Percentiles rank a stretch among this genome's conserved stretches.
These are phyloP conservation scores for Myochromella boudieri DNA, from an alignment of 768 basidiomycete genomes.

Conservation along the genomic window DNA sequence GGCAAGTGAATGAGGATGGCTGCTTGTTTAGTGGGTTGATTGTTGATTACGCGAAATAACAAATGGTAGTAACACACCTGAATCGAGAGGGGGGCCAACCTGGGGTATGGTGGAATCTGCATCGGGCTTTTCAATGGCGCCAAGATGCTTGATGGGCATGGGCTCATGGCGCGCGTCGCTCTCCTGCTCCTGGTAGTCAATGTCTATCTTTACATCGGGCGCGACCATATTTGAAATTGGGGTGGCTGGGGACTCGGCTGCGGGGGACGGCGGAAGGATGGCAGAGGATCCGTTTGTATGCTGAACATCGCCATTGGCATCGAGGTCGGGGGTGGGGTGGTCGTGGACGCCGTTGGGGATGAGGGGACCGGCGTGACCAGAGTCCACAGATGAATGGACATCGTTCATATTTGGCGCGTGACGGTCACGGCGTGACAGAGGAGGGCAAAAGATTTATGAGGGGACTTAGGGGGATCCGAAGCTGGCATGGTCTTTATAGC, in stretches of 20 bases:
- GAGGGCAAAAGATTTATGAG: conserved; percentile 70
- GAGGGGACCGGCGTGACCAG: conserved; percentile 30
- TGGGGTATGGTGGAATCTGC: conserved; percentile 45
- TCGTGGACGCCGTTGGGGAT: conserved; percentile 41
- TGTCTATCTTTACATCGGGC: conserved; percentile 62
- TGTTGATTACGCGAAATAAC: conserved; percentile 19
- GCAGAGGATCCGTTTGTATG: conserved; percentile 30
- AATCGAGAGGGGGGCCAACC: conserved; percentile 43
- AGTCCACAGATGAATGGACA: conserved; percentile 36
- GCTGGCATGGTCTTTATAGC: conserved; percentile 80
- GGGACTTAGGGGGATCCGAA: conserved; percentile 71
- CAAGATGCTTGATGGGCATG: conserved; percentile 45
- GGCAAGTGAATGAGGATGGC: conserved; percentile 44
- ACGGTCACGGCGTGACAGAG: conserved; percentile 70
- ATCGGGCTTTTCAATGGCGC: conserved; percentile 36
- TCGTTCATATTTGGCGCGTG: conserved; percentile 71
- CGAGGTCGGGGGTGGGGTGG: conserved; percentile 19
- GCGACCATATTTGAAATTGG: conserved; percentile 50
- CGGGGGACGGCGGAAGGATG: conserved; percentile 36
- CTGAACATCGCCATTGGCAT: conserved; percentile 40
- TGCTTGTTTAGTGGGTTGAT: conserved; percentile 31
- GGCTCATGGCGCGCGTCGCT: conserved; percentile 68
- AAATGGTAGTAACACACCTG: conserved; percentile 40
- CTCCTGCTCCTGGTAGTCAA: conserved; percentile 62
- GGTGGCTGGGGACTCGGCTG: conserved; percentile 58